Conservation (phyloP, 495 filamentous ascomycete genomes). For the Pyrenula massariospora region DNA sequence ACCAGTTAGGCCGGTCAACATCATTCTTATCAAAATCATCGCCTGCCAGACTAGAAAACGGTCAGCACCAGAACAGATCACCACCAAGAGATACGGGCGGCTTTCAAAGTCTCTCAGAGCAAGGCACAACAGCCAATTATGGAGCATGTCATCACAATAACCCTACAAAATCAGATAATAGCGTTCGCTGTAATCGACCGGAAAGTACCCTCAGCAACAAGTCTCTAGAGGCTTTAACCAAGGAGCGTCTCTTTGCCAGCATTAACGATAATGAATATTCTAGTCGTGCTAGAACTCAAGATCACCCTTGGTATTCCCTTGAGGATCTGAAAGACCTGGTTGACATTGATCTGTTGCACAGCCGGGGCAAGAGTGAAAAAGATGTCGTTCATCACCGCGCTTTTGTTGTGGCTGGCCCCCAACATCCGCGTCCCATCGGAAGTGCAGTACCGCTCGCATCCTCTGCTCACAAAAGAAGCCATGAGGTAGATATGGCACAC, state of each 20-base stretch:
- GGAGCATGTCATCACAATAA: too few species aligned
- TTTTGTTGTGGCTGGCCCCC: too few species aligned
- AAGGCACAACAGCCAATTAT: background rate
- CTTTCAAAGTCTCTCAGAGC: background rate
- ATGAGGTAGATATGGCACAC: too few species aligned
- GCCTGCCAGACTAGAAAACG: background rate
- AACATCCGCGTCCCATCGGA: too few species aligned
- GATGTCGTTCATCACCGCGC: too few species aligned
- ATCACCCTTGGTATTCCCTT: background rate
- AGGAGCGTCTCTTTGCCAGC: background rate
- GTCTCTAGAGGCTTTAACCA: background rate
- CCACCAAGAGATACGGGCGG: background rate
- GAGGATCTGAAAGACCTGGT: constrained; percentile 2
- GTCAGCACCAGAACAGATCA: background rate
- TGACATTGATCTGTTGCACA: too few species aligned
- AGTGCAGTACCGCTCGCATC: too few species aligned
- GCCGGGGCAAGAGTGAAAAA: too few species aligned
- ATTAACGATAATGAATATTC: background rate
- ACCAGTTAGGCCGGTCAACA: constrained; percentile 8
- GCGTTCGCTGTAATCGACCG: background rate
- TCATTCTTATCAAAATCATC: constrained; percentile 2
- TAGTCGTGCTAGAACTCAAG: constrained; percentile 1
- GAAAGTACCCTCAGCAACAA: background rate
- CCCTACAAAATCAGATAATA: background rate
- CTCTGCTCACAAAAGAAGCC: too few species aligned